Evolutionary conservation across 805 yeast genomes (phyloP).

Genomic region (Candida sakaeoensis): DNA sequence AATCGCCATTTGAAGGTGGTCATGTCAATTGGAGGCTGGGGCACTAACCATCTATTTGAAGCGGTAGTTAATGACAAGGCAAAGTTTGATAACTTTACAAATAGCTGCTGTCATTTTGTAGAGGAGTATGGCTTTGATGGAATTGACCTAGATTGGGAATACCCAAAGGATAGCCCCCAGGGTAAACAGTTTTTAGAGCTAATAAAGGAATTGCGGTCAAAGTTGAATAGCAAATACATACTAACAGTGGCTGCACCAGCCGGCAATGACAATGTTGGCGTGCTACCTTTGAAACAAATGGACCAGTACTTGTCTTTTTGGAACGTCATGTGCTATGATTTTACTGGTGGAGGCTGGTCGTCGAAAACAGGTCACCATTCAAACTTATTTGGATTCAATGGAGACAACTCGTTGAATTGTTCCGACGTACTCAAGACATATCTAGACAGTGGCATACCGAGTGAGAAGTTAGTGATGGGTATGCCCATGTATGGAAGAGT

Average conservation of each 20-base stretch:
- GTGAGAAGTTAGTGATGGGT: conserved; percentile 65
- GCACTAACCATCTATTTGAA: conserved; percentile 44
- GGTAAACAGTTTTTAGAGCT: conserved; percentile 37
- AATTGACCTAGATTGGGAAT: conserved; percentile 94
- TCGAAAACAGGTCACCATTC: conserved; percentile 60
- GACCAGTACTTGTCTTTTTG: conserved; percentile 59
- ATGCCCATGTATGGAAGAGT: conserved; percentile 80
- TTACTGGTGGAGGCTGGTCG: conserved; percentile 72
- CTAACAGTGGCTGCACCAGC: conserved; percentile 80
- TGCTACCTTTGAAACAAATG: conserved; percentile 50
- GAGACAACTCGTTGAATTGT: conserved; percentile 42
- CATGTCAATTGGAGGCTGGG: conserved; percentile 84
- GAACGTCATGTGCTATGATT: conserved; percentile 93
- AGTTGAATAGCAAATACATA: conserved; percentile 24
- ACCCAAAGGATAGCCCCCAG: conserved; percentile 52
- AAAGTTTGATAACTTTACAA: conserved; percentile 44
- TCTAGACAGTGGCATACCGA: conserved; percentile 35
- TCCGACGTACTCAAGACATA: conserved; percentile 47
- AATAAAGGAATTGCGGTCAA: conserved; percentile 14
- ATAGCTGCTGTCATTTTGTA: conserved; percentile 46
- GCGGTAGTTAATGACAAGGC: conserved; percentile 19
- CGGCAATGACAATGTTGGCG: conserved; percentile 40
- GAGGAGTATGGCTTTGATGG: conserved; percentile 74
- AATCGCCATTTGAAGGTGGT: conserved; percentile 47
- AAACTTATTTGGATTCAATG: conserved; percentile 48